Evolutionary conservation across 495 filamentous ascomycete species (phyloP).

Genomic region (Viridothelium virens): DNA sequence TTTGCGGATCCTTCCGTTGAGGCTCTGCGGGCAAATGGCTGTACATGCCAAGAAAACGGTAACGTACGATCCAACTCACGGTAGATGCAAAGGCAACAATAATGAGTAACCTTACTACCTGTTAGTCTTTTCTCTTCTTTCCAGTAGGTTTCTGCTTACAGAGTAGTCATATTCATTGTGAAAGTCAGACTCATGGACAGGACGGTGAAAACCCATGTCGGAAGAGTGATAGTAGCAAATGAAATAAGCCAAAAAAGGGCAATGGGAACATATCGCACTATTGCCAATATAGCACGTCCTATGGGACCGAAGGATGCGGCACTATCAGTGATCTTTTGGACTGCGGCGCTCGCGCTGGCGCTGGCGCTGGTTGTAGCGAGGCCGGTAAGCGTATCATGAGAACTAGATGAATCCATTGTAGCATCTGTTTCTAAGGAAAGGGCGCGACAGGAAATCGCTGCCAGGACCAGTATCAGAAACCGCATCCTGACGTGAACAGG

Average conservation of each 20-base stretch:
- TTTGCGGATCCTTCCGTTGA: constrained; percentile 87
- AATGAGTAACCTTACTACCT: constrained; percentile 60
- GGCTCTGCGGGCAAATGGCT: constrained; percentile 85
- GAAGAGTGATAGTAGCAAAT: constrained; percentile 79
- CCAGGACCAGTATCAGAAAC: background rate
- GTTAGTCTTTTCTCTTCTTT: constrained; percentile 3
- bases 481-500: background rate
- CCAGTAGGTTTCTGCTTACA: constrained; percentile 47
- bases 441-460: background rate
- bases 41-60: constrained; percentile 93
- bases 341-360: background rate
- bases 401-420: background rate
- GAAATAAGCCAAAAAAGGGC: constrained; percentile 76
- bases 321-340: background rate
- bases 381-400: background rate
- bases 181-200: constrained; percentile 94
- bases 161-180: constrained; percentile 95
- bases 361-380: background rate
- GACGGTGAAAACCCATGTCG: constrained; percentile 81
- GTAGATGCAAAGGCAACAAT: constrained; percentile 66
- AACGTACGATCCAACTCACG: constrained; percentile 85
- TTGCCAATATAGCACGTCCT: constrained; percentile 37
- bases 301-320: constrained; percentile 30
- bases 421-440: background rate
- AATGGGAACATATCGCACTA: constrained; percentile 60